These are phyloP conservation scores for Paraglomus brasilianum DNA, from an alignment of 192 early-diverging fungal species.

Conservation along the genomic window DNA sequence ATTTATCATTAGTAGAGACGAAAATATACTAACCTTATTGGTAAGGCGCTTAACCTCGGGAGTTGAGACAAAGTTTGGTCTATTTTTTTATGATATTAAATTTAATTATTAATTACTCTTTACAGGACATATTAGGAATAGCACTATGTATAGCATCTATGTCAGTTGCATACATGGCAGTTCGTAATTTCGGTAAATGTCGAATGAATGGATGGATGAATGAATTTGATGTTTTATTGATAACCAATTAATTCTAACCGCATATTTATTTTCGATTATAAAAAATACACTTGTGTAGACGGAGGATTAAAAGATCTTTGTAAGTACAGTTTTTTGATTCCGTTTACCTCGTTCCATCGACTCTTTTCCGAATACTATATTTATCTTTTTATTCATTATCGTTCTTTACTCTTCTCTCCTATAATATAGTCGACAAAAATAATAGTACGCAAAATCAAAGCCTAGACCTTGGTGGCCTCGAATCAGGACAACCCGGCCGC, in stretches of 20 bases:
- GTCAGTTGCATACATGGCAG: constrained; percentile 10
- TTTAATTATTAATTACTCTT: background rate
- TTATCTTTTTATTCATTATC: too few species aligned
- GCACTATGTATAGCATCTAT: background rate
- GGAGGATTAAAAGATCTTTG: constrained; percentile 12
- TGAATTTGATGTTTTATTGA: background rate
- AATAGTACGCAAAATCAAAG: too few species aligned
- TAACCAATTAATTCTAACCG: background rate
- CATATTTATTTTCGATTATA: too few species aligned
- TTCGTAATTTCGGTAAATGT: constrained; percentile 11
- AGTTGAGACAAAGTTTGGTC: background rate
- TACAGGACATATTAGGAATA: constrained; percentile 23
- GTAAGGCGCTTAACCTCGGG: background rate
- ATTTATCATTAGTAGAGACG: constrained; percentile 18
- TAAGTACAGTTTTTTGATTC: background rate
- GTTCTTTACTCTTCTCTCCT: too few species aligned
- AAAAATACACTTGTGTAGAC: background rate
- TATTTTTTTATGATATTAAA: background rate
- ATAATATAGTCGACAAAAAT: too few species aligned
- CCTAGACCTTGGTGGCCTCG: too few species aligned
- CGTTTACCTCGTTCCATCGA: too few species aligned
- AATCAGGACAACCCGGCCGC: too few species aligned
- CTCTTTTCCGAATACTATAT: too few species aligned
- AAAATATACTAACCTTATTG: constrained; percentile 10
- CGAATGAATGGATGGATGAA: background rate